A percentile compares a stretch with the other conserved stretches of the same genome.
Evolutionary conservation across 75 land plant genomes (phyloP).

Genomic region (Ceratopteris richardii): DNA sequence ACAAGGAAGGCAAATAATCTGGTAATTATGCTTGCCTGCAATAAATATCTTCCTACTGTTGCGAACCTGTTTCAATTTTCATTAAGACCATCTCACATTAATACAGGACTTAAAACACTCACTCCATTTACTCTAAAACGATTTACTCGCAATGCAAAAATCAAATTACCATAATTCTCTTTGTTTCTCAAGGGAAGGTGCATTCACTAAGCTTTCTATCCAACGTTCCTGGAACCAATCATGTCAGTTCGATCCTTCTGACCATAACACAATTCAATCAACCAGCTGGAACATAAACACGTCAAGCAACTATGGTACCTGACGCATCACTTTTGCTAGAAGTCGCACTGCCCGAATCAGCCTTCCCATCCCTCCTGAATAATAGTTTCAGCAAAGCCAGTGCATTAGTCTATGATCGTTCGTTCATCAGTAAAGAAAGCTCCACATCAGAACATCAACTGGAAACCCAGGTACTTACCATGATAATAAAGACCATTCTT

Average conservation of each 20-base stretch:
- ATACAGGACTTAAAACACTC: neutral
- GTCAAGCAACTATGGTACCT: no score
- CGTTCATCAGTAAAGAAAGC: neutral
- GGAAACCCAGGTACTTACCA: constrained; percentile 9
- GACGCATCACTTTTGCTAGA: constrained; percentile 26
- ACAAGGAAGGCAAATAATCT: constrained; percentile 28
- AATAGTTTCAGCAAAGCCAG: neutral
- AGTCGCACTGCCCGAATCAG: constrained; percentile 29
- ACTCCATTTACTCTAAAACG: no score
- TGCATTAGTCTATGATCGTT: neutral
- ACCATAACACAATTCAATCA: no score
- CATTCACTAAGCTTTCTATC: constrained; percentile 32
- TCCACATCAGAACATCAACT: neutral
- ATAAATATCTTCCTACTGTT: constrained; percentile 27
- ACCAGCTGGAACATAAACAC: no score
- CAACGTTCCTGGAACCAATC: constrained; percentile 28
- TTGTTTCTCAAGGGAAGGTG: constrained; percentile 32
- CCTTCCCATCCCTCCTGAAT: constrained; percentile 29
- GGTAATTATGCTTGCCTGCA: constrained; percentile 24
- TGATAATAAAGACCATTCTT: constrained; percentile 36
- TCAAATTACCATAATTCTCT: constrained; percentile 31
- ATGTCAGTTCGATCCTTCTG: no score
- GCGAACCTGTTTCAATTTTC: constrained; percentile 40
- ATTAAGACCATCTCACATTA: neutral
- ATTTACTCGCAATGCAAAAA: no score